Base-by-base conservation (phyloP, 2,329 filamentous ascomycete species). In the Beauveria bassiana region DNA sequence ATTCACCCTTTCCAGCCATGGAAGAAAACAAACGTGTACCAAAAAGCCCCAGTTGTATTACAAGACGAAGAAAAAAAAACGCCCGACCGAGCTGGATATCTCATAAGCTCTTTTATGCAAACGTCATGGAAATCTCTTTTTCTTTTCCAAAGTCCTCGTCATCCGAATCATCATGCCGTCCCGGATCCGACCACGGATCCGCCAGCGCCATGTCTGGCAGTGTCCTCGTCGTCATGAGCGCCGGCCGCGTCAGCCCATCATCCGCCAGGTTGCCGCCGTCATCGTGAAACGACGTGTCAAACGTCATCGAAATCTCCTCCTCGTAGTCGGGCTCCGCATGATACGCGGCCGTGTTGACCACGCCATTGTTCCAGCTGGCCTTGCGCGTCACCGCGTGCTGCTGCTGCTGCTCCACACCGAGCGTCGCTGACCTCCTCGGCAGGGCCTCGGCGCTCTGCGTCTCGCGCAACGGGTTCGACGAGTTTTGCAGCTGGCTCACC, bases 41-140 rank as follows among this genome's bases (percentile, higher is more conserved):
- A 47, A 46, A 59, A 59, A 24, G 10, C 43, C 40, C 45, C 31
- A 31, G 4, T 20, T 52, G 34, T 43, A 26, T 16, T 8, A 20
- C n/a, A 28, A 24, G 28, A 28, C 4, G 24, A 49, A 38, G n/a
- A 34, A 34, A 28, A 53, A 12, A 45, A 63, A 60, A 56, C 46
- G 47, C 60, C 63, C 22, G 43, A 57, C 18, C 51, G 18, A 24
- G 20, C 5, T 43, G 50, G 20, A 55, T 55, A 59, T 58, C 52
- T 28, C 26, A 16, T 34, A 34, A 28, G 26, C 38, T 10, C 26
- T 34, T 53, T 66, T 77, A 90, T 73, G 88, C 90, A 83, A 93
- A 93, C 65, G 88, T 91, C 88, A 93, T 89, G 38, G 84, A 82
- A 65, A 93, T 89, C 73, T 91, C 88, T 70, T 86, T 85, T 72